phyloP scores from a whole-genome alignment of 2,329 filamentous ascomycete species.

The Parafenestella ontariensis region DNA sequence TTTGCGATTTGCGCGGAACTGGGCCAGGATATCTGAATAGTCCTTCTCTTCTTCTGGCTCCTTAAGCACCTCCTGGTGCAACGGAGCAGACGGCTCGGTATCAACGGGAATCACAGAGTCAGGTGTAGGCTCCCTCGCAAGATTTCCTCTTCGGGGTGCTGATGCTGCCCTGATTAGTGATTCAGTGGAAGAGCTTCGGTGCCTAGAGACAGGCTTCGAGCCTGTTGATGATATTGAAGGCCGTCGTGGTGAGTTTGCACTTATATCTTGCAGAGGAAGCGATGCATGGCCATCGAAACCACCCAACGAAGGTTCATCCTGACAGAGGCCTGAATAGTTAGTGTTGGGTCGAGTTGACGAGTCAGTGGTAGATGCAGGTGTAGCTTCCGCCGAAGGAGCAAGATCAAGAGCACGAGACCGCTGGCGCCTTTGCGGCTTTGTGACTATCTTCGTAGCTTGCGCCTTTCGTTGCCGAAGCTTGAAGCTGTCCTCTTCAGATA shows the following conservation, averaged over 20 bases:
- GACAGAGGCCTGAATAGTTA: slow-evolving; percentile 11
- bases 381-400: slow-evolving; percentile 25
- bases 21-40: slow-evolving; percentile 40
- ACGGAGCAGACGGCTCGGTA: slow-evolving; percentile 18
- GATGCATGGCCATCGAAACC: slow-evolving; percentile 32
- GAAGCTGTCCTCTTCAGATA: slow-evolving; percentile 30
- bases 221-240: slow-evolving; percentile 37
- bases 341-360: slow-evolving; percentile 17
- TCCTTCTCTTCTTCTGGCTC: slow-evolving; percentile 36
- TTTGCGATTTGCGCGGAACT: slow-evolving; percentile 41
- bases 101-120: slow-evolving; percentile 35
- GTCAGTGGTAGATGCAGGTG: slow-evolving; percentile 28
- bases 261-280: slow-evolving; percentile 37
- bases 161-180: slow-evolving; percentile 27
- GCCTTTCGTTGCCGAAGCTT: slow-evolving; percentile 29
- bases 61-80: slow-evolving; percentile 8
- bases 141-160: slow-evolving; percentile 16
- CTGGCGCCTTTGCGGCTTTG: slow-evolving; percentile 23
- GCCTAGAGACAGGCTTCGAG: slow-evolving; percentile 22
- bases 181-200: slow-evolving; percentile 29
- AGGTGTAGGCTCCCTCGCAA: slow-evolving; percentile 19
- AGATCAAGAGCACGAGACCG: slow-evolving; percentile 34
- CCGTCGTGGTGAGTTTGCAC: slow-evolving; percentile 39
- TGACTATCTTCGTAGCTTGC: slow-evolving; percentile 18
- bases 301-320: slow-evolving; percentile 17